phyloP scores from a whole-genome alignment of 352 stramenopile species.

The Pythium graminicola region DNA sequence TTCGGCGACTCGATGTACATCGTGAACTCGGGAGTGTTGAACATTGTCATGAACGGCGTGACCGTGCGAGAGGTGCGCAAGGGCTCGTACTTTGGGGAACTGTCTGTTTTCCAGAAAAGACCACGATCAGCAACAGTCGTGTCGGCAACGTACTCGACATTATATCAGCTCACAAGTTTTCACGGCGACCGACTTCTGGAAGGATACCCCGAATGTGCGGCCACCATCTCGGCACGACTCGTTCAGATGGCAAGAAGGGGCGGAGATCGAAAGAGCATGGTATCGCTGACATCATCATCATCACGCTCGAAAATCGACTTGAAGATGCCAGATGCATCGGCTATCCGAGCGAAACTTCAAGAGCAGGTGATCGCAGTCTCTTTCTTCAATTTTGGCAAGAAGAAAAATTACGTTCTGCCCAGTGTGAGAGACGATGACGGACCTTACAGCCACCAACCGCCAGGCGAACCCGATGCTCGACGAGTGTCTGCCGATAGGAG shows the following conservation, averaged over 20 bases:
- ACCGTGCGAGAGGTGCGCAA: slow-evolving; percentile 71
- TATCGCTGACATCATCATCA: not conserved
- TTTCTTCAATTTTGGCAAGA: slow-evolving; percentile 14
- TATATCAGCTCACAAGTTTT: slow-evolving; percentile 65
- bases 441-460: not conserved
- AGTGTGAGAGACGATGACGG: slow-evolving; percentile 4
- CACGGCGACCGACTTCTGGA: slow-evolving; percentile 48
- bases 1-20: slow-evolving; percentile 72
- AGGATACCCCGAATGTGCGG: slow-evolving; percentile 31
- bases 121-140: slow-evolving; percentile 48
- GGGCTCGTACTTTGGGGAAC: slow-evolving; percentile 58
- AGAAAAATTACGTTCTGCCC: slow-evolving; percentile 15
- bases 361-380: not conserved
- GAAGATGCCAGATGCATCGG: slow-evolving; percentile 9
- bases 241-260: slow-evolving; percentile 14
- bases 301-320: slow-evolving; percentile 13
- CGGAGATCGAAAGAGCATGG: not conserved
- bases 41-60: slow-evolving; percentile 44
- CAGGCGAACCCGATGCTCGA: not conserved
- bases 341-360: slow-evolving; percentile 6
- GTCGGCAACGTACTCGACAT: slow-evolving; percentile 55
- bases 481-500: not conserved
- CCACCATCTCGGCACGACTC: slow-evolving; percentile 26
- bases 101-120: slow-evolving; percentile 59
- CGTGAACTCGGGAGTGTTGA: slow-evolving; percentile 59